Base-by-base conservation (phyloP, 345 rosid genomes). In the Arabidopsis arenosa region DNA sequence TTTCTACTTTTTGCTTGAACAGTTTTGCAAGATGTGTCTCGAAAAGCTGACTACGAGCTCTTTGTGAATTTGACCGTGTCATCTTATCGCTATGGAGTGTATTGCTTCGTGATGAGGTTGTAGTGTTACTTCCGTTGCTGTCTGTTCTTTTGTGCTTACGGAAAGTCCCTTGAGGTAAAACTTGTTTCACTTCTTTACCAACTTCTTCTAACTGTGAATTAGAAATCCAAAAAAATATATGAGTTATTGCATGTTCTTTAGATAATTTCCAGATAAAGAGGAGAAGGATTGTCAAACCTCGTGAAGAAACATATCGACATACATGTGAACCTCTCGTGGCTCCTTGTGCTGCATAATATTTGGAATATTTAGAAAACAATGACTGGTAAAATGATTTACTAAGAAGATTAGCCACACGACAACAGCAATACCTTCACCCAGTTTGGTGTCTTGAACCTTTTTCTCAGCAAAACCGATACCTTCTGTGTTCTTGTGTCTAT, bases 301-400 rank as follows among this genome's bases (percentile, higher is more conserved):
- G 77, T 87, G 94, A 72, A 89, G 86, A 82, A 96, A 86, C 80
- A 96, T 78, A 87, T 93, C 99, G 49, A 90, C 96, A 77, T 83
- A 93, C 99, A 96, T 93, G 62, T 96, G 99, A 37, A 96, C 98
- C 84, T 96, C 99, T 77, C 97, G 83, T 17, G 99, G 99, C 84
- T 96, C 99, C 89, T 90, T 96, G 83, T 96, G 99, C 99, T 96
- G 92, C 77, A 66, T 61, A 79, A 83, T 66, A 68, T 76, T 41
- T 64, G 67, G 56, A 76, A 63, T 59, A 44, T 63, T 82, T 44
- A 72, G 73, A 72, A 54, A 35, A 76, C 30, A 74, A 47, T 52
- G 30, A 74, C 45, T 15, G 54, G 6, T 59, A 35, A 76, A 73
- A 54, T 63, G 47, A 49, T 66, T 70, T 52, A 30, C 37, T 23